Base-by-base conservation (phyloP, 1,284 basidiomycete genomes). In the Porogramme epimiltina region DNA sequence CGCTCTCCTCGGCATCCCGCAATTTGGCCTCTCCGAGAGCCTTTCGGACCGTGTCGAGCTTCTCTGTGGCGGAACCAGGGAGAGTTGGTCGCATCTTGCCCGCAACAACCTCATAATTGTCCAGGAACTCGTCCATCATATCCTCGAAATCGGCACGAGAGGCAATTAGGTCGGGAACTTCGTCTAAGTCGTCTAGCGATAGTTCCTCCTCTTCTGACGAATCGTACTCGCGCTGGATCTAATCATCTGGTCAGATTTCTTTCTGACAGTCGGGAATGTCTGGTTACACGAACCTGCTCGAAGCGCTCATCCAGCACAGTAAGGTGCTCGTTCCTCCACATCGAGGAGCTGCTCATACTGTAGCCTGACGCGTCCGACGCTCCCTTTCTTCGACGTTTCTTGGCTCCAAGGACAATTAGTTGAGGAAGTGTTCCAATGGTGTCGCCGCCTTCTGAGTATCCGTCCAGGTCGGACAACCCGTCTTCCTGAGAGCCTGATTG, bases 271-370 rank as follows among this genome's bases (percentile, higher is more conserved):
- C 60, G n/a, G n/a, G n/a, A n/a, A n/a, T n/a, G n/a, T n/a, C n/a
- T n/a, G n/a, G n/a, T n/a, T n/a, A n/a, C n/a, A n/a, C 45, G 25
- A 26, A 93, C 94, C 79, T 93, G 85, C 62, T 98, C 95, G 65
- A 99, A 99, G 11, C 87, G 84, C 62, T 97, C 93, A 66, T 99
- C 97, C 24, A 99, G 78, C 4, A 87, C 88, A 41, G 90, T 84
- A 31, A 99, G 73, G 0, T 93, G 88, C 62, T 95, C 85, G 63
- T 94, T 99, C 37, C 97, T 82, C 73, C 87, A 93, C 91, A 99
- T 95, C 22, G 93, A 93, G 3, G 93, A 95, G 62, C 92, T 95
- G 65, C 90, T 96, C 96, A 99, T 98, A 67, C 89, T 93, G 76
- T 95, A 95, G 11, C 92, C 93, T 19, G 92, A 93, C 2, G 91